Conservation (phyloP, 495 filamentous ascomycete genomes). For the Halenospora varia region DNA sequence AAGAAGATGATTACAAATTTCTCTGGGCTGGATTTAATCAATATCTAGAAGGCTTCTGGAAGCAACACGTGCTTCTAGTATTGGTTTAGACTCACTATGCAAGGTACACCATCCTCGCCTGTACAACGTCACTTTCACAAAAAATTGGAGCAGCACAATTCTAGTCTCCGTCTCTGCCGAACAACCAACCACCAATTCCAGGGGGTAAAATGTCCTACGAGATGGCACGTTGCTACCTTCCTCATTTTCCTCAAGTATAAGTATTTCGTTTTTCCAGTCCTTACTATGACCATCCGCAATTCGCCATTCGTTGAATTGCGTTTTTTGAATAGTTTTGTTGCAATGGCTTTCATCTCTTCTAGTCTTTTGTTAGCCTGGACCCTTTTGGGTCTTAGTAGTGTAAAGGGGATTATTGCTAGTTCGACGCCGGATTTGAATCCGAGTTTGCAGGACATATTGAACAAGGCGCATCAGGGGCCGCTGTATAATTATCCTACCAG, state of each 20-base stretch:
- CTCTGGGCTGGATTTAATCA: neutral
- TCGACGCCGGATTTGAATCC: conserved; percentile 5
- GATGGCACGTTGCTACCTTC: neutral
- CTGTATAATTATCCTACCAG: conserved; percentile 24
- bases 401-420: neutral
- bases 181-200: neutral
- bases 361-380: neutral
- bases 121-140: neutral
- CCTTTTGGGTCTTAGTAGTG: neutral
- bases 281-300: neutral
- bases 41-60: neutral
- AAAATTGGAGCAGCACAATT: no score
- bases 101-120: neutral
- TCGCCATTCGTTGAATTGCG: neutral
- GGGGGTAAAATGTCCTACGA: neutral
- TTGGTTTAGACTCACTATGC: neutral
- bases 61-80: neutral
- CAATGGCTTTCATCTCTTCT: conserved; percentile 4
- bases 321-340: neutral
- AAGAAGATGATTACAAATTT: no score
- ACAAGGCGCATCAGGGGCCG: conserved; percentile 16
- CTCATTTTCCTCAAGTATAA: neutral
- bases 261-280: neutral
- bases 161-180: no score
- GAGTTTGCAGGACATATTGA: conserved; percentile 20